Evolutionary conservation across 768 basidiomycete species (phyloP).

Genomic region (Amanita polypyramis): DNA sequence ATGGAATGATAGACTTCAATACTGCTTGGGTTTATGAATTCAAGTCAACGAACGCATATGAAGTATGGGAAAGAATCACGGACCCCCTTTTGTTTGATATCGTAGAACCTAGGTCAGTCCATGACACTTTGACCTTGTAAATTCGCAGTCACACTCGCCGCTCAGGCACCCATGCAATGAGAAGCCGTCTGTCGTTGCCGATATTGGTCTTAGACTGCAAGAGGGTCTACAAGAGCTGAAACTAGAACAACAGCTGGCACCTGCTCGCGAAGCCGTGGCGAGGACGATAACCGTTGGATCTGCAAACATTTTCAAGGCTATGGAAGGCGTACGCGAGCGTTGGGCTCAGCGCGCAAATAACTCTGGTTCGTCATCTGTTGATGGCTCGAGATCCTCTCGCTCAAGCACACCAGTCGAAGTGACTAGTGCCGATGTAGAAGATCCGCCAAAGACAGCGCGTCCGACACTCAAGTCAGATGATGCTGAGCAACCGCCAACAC

Average conservation of each 20-base stretch:
- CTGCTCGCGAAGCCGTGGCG: conserved; percentile 82
- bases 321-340: conserved; percentile 77
- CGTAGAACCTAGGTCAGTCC: conserved; percentile 73
- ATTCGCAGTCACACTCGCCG: neutral
- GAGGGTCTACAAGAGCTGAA: conserved; percentile 94
- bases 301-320: conserved; percentile 76
- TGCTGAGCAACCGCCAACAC: conserved; percentile 2
- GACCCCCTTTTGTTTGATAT: conserved; percentile 94
- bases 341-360: conserved; percentile 33
- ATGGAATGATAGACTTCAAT: conserved; percentile 73
- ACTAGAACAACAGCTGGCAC: conserved; percentile 87
- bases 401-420: conserved; percentile 29
- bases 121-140: conserved; percentile 1
- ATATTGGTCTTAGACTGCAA: conserved; percentile 83
- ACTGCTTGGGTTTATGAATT: conserved; percentile 84
- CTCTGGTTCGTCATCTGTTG: conserved; percentile 13
- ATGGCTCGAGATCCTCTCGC: conserved; percentile 19
- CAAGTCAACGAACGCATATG: conserved; percentile 76
- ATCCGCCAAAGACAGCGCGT: conserved; percentile 7
- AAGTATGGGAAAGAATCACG: conserved; percentile 84
- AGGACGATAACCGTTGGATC: conserved; percentile 68
- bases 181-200: conserved; percentile 80
- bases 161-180: conserved; percentile 87
- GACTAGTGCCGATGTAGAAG: conserved; percentile 25
- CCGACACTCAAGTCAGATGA: neutral